A percentile compares a stretch with the other conserved stretches of the same genome.
phyloP scores from a whole-genome alignment of 352 stramenopile genomes.

The Phytophthora idaei region DNA sequence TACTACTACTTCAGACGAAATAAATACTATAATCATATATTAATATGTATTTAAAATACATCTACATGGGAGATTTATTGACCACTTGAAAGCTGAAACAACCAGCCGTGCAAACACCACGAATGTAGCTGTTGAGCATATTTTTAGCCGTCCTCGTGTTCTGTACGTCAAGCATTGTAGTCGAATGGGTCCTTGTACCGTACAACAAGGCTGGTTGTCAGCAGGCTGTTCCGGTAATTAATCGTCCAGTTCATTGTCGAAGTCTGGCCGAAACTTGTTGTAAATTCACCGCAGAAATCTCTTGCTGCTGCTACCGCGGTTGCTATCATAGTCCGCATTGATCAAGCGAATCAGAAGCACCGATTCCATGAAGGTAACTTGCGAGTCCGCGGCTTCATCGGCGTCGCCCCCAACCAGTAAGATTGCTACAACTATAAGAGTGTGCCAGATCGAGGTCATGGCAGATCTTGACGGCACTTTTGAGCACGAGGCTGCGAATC shows the following conservation, averaged over 20 bases:
- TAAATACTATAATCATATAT: too few relatives aligned
- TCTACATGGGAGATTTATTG: too few relatives aligned
- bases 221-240: not conserved
- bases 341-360: slow-evolving; percentile 12
- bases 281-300: not conserved
- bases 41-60: too few relatives aligned
- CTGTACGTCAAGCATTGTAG: too few relatives aligned
- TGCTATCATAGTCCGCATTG: not conserved
- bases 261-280: not conserved
- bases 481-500: slow-evolving; percentile 6
- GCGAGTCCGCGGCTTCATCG: not conserved
- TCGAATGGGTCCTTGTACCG: too few relatives aligned
- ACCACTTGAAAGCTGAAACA: too few relatives aligned
- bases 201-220: too few relatives aligned
- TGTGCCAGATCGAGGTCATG: not conserved
- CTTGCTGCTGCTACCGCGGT: not conserved
- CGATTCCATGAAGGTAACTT: slow-evolving; percentile 6
- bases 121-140: too few relatives aligned
- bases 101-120: too few relatives aligned
- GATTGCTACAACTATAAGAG: not conserved
- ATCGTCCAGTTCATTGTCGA: not conserved
- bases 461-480: not conserved
- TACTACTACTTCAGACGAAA: too few relatives aligned
- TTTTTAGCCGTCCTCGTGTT: too few relatives aligned
- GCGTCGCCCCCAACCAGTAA: not conserved